Evolutionary conservation across 305 asterid species (phyloP), one percentile per base, ranked within the genome.

Genomic region (Rubia balearica): DNA sequence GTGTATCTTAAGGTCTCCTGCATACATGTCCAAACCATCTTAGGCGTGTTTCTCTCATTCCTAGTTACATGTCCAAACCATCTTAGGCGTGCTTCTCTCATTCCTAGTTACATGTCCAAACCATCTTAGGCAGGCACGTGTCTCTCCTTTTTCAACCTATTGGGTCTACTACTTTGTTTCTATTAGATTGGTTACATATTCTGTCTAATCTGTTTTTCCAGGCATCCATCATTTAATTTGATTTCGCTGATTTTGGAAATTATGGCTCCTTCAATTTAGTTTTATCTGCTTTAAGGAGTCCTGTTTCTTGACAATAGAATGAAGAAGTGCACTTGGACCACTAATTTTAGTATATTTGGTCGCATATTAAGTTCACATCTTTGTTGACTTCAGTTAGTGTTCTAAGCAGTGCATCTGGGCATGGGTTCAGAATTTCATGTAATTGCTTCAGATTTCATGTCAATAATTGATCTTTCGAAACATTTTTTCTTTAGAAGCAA

Each of bases 401-500:
- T 64, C 33, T 40, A 19, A 48, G 51, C 41, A 3, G 5, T 30
- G 40, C 45, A 48, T 6, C n/a, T 59, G 22, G 43, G 7, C 22
- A 27, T 13, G 9, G 46, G 67, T 65, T 3, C 40, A 30, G 16
- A 74, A 4, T 38, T 41, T 5, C 42, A 41, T 41, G 17, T 22
- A 40, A 66, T 30, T 40, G 43, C 51, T 66, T 73, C 41, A 42
- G 17, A 67, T 67, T 16, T 27, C 24, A 19, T 71, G 30, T 11
- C 71, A n/a, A 75, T 36, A 61, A 30, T 24, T 68, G 67, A 73
- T 55, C 8, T 64, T 30, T 49, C 55, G 43, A 45, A 24, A 33
- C 38, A 49, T 69, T 67, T 38, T 33, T 19, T 49, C 65, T 73
- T 75, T 80, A 95, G 99, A 92, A 83, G 85, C 88, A 68, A 92